Evolutionary conservation across 176 grass and related monocot genomes (phyloP).

Genomic region (Musa schizocarpa): DNA sequence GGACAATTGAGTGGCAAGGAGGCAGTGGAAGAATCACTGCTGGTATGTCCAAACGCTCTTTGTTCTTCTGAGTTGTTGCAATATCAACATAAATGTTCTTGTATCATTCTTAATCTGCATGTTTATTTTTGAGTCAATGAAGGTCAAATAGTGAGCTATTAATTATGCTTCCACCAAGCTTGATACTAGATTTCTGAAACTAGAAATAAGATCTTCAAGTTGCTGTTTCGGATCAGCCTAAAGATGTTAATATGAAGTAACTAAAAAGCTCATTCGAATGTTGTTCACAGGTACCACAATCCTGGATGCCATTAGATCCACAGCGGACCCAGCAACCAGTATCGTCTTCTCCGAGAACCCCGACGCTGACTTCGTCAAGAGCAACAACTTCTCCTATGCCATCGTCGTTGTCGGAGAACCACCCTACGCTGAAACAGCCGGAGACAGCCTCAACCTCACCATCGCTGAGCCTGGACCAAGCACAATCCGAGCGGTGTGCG

Average conservation of each 20-base stretch:
- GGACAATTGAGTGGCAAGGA: constrained; percentile 8
- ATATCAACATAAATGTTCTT: no score
- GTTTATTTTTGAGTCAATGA: no score
- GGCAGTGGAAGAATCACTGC: not conserved
- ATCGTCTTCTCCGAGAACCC: constrained; percentile 2
- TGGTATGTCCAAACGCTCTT: not conserved
- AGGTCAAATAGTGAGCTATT: no score
- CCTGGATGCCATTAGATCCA: not conserved
- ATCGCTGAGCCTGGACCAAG: not conserved
- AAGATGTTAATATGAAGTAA: no score
- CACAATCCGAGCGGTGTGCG: not conserved
- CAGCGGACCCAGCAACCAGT: not conserved
- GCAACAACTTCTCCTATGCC: not conserved
- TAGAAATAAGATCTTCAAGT: no score
- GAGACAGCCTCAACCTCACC: constrained; percentile 6
- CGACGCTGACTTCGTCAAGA: not conserved
- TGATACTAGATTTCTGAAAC: no score
- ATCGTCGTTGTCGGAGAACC: not conserved
- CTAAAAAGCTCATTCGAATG: no score
- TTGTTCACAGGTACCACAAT: constrained; percentile 4
- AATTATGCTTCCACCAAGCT: no score
- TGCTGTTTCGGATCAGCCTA: no score
- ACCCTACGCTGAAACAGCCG: not conserved
- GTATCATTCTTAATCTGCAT: no score
- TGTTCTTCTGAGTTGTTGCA: no score